Evolutionary conservation across 1,284 basidiomycete genomes (phyloP), one percentile per base, ranked within the genome.

Genomic region (Tilletiaria anomala): DNA sequence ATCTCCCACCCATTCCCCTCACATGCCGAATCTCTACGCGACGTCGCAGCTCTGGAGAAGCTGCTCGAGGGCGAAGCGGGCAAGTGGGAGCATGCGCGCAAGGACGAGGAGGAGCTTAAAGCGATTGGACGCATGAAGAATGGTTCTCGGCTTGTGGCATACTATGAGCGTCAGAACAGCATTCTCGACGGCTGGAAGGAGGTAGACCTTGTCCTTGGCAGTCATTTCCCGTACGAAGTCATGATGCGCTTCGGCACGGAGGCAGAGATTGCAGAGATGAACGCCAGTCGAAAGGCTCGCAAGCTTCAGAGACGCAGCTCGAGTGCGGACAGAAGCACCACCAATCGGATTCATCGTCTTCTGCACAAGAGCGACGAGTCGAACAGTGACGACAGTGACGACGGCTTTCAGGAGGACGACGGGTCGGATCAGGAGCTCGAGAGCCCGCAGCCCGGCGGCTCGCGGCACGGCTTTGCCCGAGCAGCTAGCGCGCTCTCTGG

Each of bases 361-460:
- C n/a, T n/a, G n/a, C n/a, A 32, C 14, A 24, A 37, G 6, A 20
- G 15, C 29, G 26, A 19, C 2, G 41, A 43, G 10, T 44, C 29
- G 6, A 37, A 37, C 31, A 35, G 40, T 15, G 33, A 43, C 20
- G 10, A 26, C 10, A n/a, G n/a, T n/a, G 24, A 36, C 4, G 32
- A 33, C 14, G 44, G 46, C 19, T 47, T 53, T 32, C 53, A 55
- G 33, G 55, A 57, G 10, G 55, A 50, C 24, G 52, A 50, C 14
- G 50, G 44, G 2, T 53, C 54, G 1, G 55, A 60, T 37, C 50
- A 56, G 21, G 56, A 59, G 19, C 29, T 29, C 26, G 47, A 54
- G n/a, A n/a, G n/a, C n/a, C n/a, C n/a, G n/a, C n/a, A n/a, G n/a
- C n/a, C n/a, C n/a, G n/a, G n/a, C 32, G 37, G 15, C 12, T 34